These are phyloP conservation scores for Talaromyces sp. DNA, from an alignment of 2,329 filamentous ascomycete genomes.

Conservation along the genomic window DNA sequence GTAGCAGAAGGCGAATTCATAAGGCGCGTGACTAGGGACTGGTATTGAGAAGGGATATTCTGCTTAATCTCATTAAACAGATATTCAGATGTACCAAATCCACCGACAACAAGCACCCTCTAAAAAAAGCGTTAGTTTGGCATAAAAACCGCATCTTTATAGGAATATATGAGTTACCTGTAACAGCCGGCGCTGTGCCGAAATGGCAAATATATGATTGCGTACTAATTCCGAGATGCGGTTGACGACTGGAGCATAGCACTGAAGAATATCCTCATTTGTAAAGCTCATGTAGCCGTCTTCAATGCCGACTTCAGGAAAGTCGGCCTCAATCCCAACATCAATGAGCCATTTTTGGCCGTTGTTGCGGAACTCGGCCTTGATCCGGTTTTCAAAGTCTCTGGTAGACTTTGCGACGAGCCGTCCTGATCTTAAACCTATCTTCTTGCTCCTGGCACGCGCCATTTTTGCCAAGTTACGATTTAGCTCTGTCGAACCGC, in stretches of 20 bases:
- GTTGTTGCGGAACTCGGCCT: conserved; percentile 98
- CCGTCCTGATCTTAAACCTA: conserved; percentile 94
- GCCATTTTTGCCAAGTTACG: conserved; percentile 97
- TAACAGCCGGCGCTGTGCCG: conserved; percentile 86
- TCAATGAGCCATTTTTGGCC: conserved; percentile 99
- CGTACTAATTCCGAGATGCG: conserved; percentile 90
- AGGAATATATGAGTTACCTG: conserved; percentile 49
- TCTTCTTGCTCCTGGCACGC: conserved; percentile 94
- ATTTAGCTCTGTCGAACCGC: conserved; percentile 91
- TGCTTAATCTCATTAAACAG: conserved; percentile 99
- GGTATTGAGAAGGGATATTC: conserved; percentile 95
- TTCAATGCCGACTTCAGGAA: conserved; percentile 94
- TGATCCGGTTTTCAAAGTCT: conserved; percentile 99
- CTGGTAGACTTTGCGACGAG: conserved; percentile 99
- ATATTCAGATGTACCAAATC: conserved; percentile 96
- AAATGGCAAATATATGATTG: conserved; percentile 97
- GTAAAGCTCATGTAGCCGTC: conserved; percentile 99
- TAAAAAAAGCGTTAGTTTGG: conserved; percentile 20
- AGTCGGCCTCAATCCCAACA: conserved; percentile 96
- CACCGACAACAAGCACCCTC: conserved; percentile 94
- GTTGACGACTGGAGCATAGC: conserved; percentile 97
- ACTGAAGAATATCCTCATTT: conserved; percentile 97
- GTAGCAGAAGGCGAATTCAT: conserved; percentile 99
- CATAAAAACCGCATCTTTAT: background rate
- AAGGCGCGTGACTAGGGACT: conserved; percentile 92